phyloP scores from a whole-genome alignment of 2,329 filamentous ascomycete genomes.

The Alternaria longipes region DNA sequence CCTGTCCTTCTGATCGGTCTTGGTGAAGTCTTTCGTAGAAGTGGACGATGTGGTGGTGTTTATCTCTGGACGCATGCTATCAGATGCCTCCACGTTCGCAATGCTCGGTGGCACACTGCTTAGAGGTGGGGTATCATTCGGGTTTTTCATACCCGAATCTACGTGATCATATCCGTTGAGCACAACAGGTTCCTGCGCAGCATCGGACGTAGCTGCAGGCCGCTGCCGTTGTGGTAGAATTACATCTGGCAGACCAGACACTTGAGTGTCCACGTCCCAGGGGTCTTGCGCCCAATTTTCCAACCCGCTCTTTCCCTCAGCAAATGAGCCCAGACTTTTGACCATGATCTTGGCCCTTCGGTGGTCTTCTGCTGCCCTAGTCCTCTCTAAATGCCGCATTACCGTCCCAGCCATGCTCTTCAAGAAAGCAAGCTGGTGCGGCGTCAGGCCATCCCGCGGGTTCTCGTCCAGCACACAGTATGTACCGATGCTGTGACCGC shows the following conservation, averaged over 20 bases:
- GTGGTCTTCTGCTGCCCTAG: conserved; percentile 61
- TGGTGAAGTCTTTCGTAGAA: conserved; percentile 22
- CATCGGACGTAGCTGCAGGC: conserved; percentile 24
- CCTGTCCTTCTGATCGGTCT: conserved; percentile 31
- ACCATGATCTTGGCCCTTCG: conserved; percentile 64
- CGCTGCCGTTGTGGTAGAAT: conserved; percentile 31
- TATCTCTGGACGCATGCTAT: conserved; percentile 26
- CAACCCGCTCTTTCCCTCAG: conserved; percentile 46
- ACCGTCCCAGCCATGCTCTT: conserved; percentile 64
- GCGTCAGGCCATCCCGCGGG: conserved; percentile 61
- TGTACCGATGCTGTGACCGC: conserved; percentile 66
- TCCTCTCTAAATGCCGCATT: conserved; percentile 70
- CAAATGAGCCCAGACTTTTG: conserved; percentile 52
- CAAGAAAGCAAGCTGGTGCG: conserved; percentile 63
- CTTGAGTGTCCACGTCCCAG: conserved; percentile 36
- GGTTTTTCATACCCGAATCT: conserved; percentile 31
- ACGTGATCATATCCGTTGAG: conserved; percentile 29
- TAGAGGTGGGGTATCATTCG: conserved; percentile 21
- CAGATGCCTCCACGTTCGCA: conserved; percentile 33
- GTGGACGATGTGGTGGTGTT: conserved; percentile 37
- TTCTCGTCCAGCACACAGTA: conserved; percentile 68
- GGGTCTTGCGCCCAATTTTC: conserved; percentile 48
- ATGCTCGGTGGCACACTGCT: conserved; percentile 33
- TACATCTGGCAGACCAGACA: conserved; percentile 22
- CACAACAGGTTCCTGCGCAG: conserved; percentile 25